Conservation (phyloP, 768 basidiomycete species). For the Suillus spraguei region DNA sequence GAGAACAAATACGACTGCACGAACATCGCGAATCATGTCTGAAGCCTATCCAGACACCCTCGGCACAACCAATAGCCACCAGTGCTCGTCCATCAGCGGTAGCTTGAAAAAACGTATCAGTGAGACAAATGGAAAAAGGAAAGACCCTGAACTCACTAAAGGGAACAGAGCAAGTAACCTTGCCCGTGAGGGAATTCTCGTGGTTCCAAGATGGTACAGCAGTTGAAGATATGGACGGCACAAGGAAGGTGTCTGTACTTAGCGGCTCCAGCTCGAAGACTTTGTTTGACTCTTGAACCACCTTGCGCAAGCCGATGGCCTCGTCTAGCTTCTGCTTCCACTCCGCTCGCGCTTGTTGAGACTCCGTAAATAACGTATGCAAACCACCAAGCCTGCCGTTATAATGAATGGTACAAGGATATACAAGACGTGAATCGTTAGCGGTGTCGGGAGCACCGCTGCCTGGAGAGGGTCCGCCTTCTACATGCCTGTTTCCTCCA, state of each 20-base stretch:
- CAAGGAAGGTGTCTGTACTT: constrained; percentile 85
- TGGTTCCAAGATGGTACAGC: constrained; percentile 60
- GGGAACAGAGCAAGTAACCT: constrained; percentile 94
- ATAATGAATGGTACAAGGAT: constrained; percentile 88
- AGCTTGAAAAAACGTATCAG: constrained; percentile 44
- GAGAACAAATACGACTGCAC: constrained; percentile 24
- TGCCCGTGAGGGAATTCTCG: constrained; percentile 74
- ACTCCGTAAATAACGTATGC: constrained; percentile 87
- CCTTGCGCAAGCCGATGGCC: constrained; percentile 80
- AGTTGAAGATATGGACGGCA: constrained; percentile 60
- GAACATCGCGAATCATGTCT: constrained; percentile 84
- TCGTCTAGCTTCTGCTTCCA: constrained; percentile 93
- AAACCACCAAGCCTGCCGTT: constrained; percentile 86
- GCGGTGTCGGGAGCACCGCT: constrained; percentile 40
- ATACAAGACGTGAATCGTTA: constrained; percentile 75
- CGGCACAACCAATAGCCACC: constrained; percentile 92
- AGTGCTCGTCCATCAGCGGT: constrained; percentile 84
- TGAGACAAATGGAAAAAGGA: neutral
- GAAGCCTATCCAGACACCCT: constrained; percentile 96
- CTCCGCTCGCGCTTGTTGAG: constrained; percentile 68
- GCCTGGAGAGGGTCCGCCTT: constrained; percentile 30
- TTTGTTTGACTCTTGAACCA: constrained; percentile 92
- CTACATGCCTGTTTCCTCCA: constrained; percentile 39
- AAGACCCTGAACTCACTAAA: constrained; percentile 58
- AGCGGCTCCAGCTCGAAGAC: constrained; percentile 92